phyloP scores from a whole-genome alignment of 805 yeast genomes.

The Myxozyma vanderwaltii region DNA sequence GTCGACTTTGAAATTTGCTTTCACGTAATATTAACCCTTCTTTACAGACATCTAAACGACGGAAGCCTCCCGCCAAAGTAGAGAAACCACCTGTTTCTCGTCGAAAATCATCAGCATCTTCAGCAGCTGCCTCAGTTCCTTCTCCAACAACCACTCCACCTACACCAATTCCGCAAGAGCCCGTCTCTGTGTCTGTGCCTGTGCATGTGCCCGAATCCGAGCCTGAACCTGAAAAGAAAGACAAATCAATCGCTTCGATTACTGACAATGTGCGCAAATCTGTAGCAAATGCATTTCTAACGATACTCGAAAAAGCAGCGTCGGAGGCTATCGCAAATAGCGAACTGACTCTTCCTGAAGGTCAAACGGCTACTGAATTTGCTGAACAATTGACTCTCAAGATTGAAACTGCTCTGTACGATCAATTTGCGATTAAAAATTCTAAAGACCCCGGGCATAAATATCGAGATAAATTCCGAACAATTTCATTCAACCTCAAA shows the following conservation, averaged over 20 bases:
- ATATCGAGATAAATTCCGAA: conserved; percentile 70
- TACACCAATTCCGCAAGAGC: not conserved
- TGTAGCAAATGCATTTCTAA: conserved; percentile 55
- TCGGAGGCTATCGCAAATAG: not conserved
- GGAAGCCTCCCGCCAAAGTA: not conserved
- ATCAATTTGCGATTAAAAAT: conserved; percentile 41
- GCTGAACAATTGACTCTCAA: conserved; percentile 51
- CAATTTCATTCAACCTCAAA: conserved; percentile 61
- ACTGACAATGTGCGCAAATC: conserved; percentile 49
- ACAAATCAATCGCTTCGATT: conserved; percentile 12
- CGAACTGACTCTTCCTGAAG: conserved; percentile 23
- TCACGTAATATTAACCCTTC: not conserved
- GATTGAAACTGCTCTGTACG: conserved; percentile 55
- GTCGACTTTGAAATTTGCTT: not conserved
- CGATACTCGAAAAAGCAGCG: conserved; percentile 46
- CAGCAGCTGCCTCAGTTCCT: conserved; percentile 5
- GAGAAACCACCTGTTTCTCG: not conserved
- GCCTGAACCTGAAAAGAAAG: not conserved
- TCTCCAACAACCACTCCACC: not conserved
- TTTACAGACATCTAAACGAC: conserved; percentile 1
- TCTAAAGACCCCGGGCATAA: conserved; percentile 45
- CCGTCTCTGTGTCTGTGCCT: too few species aligned
- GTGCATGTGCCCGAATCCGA: too few species aligned
- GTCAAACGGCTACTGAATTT: conserved; percentile 41
- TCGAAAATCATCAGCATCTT: conserved; percentile 6